phyloP scores from a whole-genome alignment of 225 moss, liverwort and hornwort species.

The Bryum argenteum region DNA sequence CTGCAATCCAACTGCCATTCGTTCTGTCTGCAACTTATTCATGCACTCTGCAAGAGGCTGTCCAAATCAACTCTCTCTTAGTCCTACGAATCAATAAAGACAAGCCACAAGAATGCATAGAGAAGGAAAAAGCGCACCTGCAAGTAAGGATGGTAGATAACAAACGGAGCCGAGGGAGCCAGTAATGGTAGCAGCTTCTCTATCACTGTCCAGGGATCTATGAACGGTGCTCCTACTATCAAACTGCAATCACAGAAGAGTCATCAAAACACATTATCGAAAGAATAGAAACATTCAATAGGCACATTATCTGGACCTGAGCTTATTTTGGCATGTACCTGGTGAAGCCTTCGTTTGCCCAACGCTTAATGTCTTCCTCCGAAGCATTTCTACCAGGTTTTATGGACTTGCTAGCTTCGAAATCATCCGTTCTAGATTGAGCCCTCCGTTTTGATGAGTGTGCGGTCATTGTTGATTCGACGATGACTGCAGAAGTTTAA shows the following conservation, averaged over 20 bases:
- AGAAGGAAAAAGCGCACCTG: constrained; percentile 50
- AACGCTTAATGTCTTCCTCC: constrained; percentile 59
- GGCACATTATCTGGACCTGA: too few species aligned
- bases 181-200: constrained; percentile 84
- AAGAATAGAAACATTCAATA: neutral
- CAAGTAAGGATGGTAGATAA: constrained; percentile 87
- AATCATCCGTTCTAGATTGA: constrained; percentile 31
- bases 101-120: neutral
- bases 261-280: constrained; percentile 9
- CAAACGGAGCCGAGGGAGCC: constrained; percentile 90
- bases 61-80: constrained; percentile 24
- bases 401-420: constrained; percentile 37
- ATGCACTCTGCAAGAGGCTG: constrained; percentile 99
- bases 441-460: constrained; percentile 38
- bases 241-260: constrained; percentile 59
- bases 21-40: constrained; percentile 74
- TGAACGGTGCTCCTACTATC: constrained; percentile 82
- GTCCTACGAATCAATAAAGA: constrained; percentile 13
- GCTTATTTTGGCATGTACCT: constrained; percentile 49
- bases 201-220: constrained; percentile 79
- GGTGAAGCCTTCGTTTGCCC: constrained; percentile 85
- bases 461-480: constrained; percentile 29
- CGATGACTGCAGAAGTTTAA: constrained; percentile 32
- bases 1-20: constrained; percentile 80
- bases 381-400: constrained; percentile 51